Conservation (phyloP, 805 yeast genomes). For the Metschnikowia colocasiae region DNA sequence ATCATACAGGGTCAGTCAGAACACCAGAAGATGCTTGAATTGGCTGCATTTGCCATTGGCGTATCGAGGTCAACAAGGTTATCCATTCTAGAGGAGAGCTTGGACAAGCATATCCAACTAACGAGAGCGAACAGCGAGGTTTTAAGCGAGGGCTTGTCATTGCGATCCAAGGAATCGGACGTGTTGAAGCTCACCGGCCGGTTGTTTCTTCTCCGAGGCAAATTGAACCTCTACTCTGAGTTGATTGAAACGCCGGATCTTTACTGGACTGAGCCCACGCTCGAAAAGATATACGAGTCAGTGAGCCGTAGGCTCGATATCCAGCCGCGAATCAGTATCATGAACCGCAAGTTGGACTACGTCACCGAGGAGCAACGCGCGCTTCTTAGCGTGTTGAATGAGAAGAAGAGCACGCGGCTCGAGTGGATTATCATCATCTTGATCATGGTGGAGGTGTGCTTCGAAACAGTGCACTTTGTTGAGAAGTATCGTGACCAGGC, state of each 20-base stretch:
- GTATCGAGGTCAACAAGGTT: conserved; percentile 81
- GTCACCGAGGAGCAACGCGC: conserved; percentile 86
- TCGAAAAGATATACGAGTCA: conserved; percentile 70
- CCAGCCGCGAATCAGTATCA: conserved; percentile 67
- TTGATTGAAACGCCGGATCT: conserved; percentile 89
- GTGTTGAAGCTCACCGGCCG: conserved; percentile 69
- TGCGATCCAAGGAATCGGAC: conserved; percentile 49
- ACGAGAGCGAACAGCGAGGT: conserved; percentile 64
- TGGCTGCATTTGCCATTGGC: conserved; percentile 87
- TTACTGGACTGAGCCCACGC: conserved; percentile 87
- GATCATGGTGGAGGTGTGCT: conserved; percentile 80
- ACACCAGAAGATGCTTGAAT: conserved; percentile 57
- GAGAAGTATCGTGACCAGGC: conserved; percentile 39
- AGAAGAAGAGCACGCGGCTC: conserved; percentile 67
- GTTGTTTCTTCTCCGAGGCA: conserved; percentile 72
- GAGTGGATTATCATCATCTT: conserved; percentile 87
- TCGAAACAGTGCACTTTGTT: conserved; percentile 73
- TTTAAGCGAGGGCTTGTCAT: conserved; percentile 56
- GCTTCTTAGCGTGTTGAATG: conserved; percentile 67
- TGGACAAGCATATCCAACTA: conserved; percentile 63
- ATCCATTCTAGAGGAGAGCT: conserved; percentile 68
- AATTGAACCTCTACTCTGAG: conserved; percentile 80
- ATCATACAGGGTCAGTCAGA: conserved; percentile 51
- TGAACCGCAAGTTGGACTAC: conserved; percentile 84
- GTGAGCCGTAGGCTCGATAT: conserved; percentile 74